Percentiles rank a stretch among this genome's conserved stretches.
Conservation (phyloP, 306 rosid genomes). For the Styphnolobium japonicum region DNA sequence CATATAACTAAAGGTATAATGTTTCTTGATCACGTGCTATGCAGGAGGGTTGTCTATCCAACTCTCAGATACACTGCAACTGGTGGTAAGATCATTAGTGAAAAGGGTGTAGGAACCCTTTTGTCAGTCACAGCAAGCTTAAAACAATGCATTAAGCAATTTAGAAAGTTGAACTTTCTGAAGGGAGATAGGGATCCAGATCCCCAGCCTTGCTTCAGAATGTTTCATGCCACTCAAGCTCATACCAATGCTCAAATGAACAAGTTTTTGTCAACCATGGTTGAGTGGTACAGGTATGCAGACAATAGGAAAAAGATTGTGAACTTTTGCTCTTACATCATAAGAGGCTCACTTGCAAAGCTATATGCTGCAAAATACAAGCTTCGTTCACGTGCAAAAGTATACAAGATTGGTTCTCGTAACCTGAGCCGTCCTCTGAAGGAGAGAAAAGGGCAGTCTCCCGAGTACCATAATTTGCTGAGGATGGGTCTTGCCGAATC, state of each 20-base stretch:
- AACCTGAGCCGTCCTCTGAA: slow-evolving; percentile 86
- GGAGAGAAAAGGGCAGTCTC: slow-evolving; percentile 94
- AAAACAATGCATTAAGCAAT: slow-evolving; percentile 88
- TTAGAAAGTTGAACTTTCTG: slow-evolving; percentile 78
- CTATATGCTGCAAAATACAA: slow-evolving; percentile 98
- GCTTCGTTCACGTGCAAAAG: slow-evolving; percentile 96
- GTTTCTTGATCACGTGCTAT: slow-evolving; percentile 93
- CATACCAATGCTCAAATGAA: slow-evolving; percentile 98
- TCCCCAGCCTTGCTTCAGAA: slow-evolving; percentile 96
- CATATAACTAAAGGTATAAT: slow-evolving; percentile 95
- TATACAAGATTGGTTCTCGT: slow-evolving; percentile 86
- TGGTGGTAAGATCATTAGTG: slow-evolving; percentile 93
- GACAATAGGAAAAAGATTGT: slow-evolving; percentile 89
- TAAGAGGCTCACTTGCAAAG: slow-evolving; percentile 93
- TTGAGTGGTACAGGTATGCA: slow-evolving; percentile 94
- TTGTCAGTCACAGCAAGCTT: slow-evolving; percentile 90
- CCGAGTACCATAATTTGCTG: slow-evolving; percentile 85
- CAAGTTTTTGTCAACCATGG: slow-evolving; percentile 85
- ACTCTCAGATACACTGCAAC: slow-evolving; percentile 94
- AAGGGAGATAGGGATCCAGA: slow-evolving; percentile 97
- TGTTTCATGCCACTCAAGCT: slow-evolving; percentile 98
- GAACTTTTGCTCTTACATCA: slow-evolving; percentile 86
- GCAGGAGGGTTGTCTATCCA: slow-evolving; percentile 93
- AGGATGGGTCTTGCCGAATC: slow-evolving; percentile 98
- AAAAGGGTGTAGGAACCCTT: slow-evolving; percentile 96